Evolutionary conservation across 1,284 basidiomycete species (phyloP), one percentile per base, ranked within the genome.

Genomic region (Cryptococcus jaspeensis): DNA sequence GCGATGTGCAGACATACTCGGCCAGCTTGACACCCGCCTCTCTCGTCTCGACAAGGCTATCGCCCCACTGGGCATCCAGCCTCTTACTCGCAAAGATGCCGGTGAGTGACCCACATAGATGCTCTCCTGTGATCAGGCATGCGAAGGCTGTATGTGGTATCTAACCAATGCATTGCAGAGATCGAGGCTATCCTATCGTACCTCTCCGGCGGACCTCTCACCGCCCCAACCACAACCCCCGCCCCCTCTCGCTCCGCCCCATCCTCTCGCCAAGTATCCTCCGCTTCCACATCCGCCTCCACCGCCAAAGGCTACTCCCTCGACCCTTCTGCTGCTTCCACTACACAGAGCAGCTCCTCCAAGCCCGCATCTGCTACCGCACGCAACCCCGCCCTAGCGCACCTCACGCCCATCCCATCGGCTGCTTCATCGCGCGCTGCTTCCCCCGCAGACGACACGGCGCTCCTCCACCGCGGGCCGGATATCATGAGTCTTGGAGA

Each of bases 1-100:
- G 28, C 28, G 28, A 4, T 12, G 45, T 36, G 3, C 50, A 74
- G 75, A 64, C 35, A 76, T 78, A 28, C 71, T 78, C 0, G 66
- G 67, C 2, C 73, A 74, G 43, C 66, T 78, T 7, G 76, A 78
- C 52, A 67, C 70, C 0, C 64, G 76, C n/a, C 57, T 78, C 6
- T 71, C 69, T 3, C 56, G 73, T 18, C 60, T 78, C 3, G 76
- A 78, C 64, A 78, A 77, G 62, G 72, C 73, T 1, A 75, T 78
- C 23, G 69, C 70, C 9, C 75, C 74, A 5, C 65, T 78, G 9
- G 76, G 76, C 1, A 63, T 78, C 18, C 71, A 73, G 48, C 70
- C 73, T 9, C 50, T 69, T 43, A 66, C 70, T 18, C 61, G 60
- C 38, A 74, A 72, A 52, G 65, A 65, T n/a, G 39, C 60, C 12